These are phyloP conservation scores for Diophrys appendiculata DNA, from an alignment of 73 alveolate genomes.

Conservation along the genomic window DNA sequence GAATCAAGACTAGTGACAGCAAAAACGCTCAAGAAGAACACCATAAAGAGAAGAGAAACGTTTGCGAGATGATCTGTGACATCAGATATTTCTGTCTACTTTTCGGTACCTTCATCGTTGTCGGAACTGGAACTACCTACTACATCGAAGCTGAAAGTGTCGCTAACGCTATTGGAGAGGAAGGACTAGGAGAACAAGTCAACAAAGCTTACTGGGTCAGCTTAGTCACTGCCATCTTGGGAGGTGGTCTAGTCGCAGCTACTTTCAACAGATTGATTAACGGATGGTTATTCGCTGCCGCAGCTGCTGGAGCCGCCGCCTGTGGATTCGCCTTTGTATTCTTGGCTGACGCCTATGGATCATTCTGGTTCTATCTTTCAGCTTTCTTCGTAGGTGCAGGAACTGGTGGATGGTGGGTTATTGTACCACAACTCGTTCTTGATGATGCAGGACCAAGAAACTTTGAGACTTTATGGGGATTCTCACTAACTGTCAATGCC, in stretches of 20 bases:
- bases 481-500: conserved; percentile 14
- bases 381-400: conserved; percentile 23
- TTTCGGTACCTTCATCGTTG: conserved; percentile 15
- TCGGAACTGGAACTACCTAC: conserved; percentile 25
- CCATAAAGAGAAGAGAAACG: conserved; percentile 7
- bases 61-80: conserved; percentile 17
- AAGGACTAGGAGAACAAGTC: conserved; percentile 1
- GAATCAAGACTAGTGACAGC: conserved; percentile 5
- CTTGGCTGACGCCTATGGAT: conserved; percentile 2
- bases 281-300: conserved; percentile 14
- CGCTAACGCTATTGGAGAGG: background rate
- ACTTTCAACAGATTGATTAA: conserved; percentile 6
- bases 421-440: conserved; percentile 13
- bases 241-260: conserved; percentile 19
- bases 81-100: conserved; percentile 5
- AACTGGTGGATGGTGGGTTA: conserved; percentile 31
- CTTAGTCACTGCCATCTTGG: background rate
- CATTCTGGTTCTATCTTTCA: conserved; percentile 16
- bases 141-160: conserved; percentile 8
- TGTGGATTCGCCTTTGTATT: conserved; percentile 16
- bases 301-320: conserved; percentile 10
- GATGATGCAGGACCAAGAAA: conserved; percentile 30
- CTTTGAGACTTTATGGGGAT: conserved; percentile 22
- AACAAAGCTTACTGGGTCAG: conserved; percentile 17
- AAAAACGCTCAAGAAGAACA: background rate